These are phyloP conservation scores for Drechmeria coniospora DNA, from an alignment of 2,329 filamentous ascomycete genomes.

Conservation along the genomic window DNA sequence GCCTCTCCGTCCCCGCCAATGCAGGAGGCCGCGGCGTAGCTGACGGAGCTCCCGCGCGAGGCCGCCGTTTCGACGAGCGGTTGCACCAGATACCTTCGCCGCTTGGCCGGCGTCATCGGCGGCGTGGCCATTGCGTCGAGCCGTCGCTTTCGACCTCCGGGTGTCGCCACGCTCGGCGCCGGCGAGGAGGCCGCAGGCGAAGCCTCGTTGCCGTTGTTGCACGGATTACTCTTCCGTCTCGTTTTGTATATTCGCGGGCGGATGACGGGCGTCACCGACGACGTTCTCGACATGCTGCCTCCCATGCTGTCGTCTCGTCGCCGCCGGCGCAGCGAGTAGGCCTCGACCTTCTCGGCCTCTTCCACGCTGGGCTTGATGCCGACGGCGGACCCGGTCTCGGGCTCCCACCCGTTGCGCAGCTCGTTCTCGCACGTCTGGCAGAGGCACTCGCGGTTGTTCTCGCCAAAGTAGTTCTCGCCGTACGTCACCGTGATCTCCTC, in stretches of 20 bases:
- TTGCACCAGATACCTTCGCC: conserved; percentile 19
- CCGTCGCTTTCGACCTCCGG: conserved; percentile 22
- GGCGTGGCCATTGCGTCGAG: conserved; percentile 33
- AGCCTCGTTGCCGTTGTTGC: conserved; percentile 17
- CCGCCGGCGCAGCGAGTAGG: conserved; percentile 41
- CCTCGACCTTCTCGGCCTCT: conserved; percentile 21
- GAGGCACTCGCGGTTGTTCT: conserved; percentile 86
- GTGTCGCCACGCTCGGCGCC: conserved; percentile 9
- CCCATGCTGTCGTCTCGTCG: conserved; percentile 34
- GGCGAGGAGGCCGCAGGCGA: conserved; percentile 17
- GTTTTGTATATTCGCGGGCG: conserved; percentile 32
- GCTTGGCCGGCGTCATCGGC: conserved; percentile 39
- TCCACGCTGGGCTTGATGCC: conserved; percentile 38
- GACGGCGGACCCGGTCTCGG: conserved; percentile 27
- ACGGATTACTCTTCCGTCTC: conserved; percentile 16
- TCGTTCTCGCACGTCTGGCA: conserved; percentile 73
- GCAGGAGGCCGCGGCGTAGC: conserved; percentile 12
- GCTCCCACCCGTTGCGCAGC: conserved; percentile 70
- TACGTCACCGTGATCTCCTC: conserved; percentile 97
- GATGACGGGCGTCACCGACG: conserved; percentile 41
- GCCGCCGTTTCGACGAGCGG: conserved; percentile 13
- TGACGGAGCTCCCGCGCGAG: conserved; percentile 23
- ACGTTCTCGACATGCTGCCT: conserved; percentile 33
- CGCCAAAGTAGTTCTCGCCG: conserved; percentile 89
- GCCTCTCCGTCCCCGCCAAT: conserved; percentile 14